A percentile compares a stretch with the other conserved stretches of the same genome.
These are phyloP conservation scores for Metschnikowia continentalis DNA, from an alignment of 805 yeast genomes.

Conservation along the genomic window DNA sequence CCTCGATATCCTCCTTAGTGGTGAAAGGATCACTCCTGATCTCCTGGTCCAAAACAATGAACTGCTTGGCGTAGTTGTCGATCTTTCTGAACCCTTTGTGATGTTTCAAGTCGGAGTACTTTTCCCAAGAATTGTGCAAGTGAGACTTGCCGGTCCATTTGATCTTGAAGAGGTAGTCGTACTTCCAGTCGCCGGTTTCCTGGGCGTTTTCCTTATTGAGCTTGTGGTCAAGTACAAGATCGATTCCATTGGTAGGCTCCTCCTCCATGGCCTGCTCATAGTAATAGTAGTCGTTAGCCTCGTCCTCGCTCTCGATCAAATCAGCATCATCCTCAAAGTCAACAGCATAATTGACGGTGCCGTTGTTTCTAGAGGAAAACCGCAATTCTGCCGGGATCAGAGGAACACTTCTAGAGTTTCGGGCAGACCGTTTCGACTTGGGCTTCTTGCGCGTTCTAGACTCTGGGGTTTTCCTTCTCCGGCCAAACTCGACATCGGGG, in stretches of 20 bases:
- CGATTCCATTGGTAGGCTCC: slow-evolving; percentile 34
- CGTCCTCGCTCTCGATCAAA: slow-evolving; percentile 44
- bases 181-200: slow-evolving; percentile 51
- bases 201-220: slow-evolving; percentile 33
- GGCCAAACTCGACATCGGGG: slow-evolving; percentile 18
- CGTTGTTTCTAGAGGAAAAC: slow-evolving; percentile 69
- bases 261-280: slow-evolving; percentile 29
- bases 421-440: slow-evolving; percentile 10
- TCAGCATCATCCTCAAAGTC: slow-evolving; percentile 61
- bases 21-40: slow-evolving; percentile 75
- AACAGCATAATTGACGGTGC: slow-evolving; percentile 69
- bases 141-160: slow-evolving; percentile 90
- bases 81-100: slow-evolving; percentile 77
- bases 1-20: slow-evolving; percentile 88
- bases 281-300: slow-evolving; percentile 31
- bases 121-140: slow-evolving; percentile 93
- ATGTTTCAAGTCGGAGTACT: slow-evolving; percentile 48
- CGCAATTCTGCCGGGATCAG: slow-evolving; percentile 49
- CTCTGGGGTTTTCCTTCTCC: slow-evolving; percentile 15
- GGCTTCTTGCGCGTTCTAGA: slow-evolving; percentile 14
- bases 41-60: slow-evolving; percentile 67
- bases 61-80: slow-evolving; percentile 85
- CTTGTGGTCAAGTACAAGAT: slow-evolving; percentile 40
- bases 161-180: slow-evolving; percentile 54
- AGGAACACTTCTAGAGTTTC: slow-evolving; percentile 15